These are phyloP conservation scores for Talaromyces sp. DNA, from an alignment of 2,329 filamentous ascomycete genomes.

Conservation along the genomic window DNA sequence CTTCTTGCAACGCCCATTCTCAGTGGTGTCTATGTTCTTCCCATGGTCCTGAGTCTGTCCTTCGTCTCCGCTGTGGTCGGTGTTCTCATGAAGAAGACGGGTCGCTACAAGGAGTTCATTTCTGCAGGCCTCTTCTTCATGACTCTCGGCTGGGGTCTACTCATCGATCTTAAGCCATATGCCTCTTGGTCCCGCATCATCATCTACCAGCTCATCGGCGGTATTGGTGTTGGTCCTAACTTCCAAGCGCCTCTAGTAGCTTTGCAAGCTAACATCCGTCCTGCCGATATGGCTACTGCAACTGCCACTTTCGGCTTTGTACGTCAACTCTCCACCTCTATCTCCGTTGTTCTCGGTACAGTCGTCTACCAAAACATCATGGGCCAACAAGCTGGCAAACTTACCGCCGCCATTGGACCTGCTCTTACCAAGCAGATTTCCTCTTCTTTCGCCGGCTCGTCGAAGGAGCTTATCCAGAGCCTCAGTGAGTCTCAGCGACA, in stretches of 20 bases:
- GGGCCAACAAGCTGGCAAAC: slow-evolving; percentile 30
- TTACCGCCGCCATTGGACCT: slow-evolving; percentile 34
- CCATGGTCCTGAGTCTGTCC: slow-evolving; percentile 69
- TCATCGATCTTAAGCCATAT: slow-evolving; percentile 59
- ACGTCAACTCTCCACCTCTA: slow-evolving; percentile 59
- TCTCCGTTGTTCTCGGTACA: slow-evolving; percentile 62
- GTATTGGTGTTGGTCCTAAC: slow-evolving; percentile 64
- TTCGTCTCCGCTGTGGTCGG: slow-evolving; percentile 63
- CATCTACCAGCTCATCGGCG: slow-evolving; percentile 61
- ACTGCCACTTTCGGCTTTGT: slow-evolving; percentile 65
- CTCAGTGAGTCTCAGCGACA: slow-evolving; percentile 37
- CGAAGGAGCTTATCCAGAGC: slow-evolving; percentile 36
- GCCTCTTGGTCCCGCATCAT: slow-evolving; percentile 55
- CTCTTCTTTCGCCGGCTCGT: slow-evolving; percentile 40
- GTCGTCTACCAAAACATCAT: slow-evolving; percentile 50
- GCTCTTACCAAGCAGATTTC: slow-evolving; percentile 29
- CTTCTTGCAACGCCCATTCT: slow-evolving; percentile 69
- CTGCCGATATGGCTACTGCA: slow-evolving; percentile 63
- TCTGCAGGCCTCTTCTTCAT: slow-evolving; percentile 61
- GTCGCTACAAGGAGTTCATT: slow-evolving; percentile 66
- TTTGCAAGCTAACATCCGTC: slow-evolving; percentile 64
- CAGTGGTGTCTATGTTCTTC: slow-evolving; percentile 74
- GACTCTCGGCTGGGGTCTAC: slow-evolving; percentile 67
- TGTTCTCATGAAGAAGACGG: slow-evolving; percentile 73
- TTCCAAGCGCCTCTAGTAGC: slow-evolving; percentile 66